Conservation (phyloP, 2,329 filamentous ascomycete genomes). For the Pyrenophora seminiperda region DNA sequence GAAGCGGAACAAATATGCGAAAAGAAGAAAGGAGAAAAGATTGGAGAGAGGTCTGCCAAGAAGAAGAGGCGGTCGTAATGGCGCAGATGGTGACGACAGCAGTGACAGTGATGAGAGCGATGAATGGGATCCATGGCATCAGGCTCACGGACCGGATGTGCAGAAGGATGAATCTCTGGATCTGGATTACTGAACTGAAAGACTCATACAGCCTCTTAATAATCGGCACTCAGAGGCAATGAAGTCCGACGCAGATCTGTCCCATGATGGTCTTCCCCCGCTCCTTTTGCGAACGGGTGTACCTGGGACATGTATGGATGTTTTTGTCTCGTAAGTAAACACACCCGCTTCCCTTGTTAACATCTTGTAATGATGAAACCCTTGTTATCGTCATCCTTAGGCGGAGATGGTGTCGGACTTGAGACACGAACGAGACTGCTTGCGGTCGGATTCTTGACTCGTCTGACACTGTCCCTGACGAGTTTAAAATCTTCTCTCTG, state of each 20-base stretch:
- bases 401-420: conserved; percentile 59
- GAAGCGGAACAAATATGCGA: conserved; percentile 32
- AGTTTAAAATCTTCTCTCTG: conserved; percentile 48
- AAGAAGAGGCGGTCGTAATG: conserved; percentile 11
- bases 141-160: conserved; percentile 53
- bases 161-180: conserved; percentile 47
- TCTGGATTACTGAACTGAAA: conserved; percentile 54
- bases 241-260: not conserved
- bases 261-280: not conserved
- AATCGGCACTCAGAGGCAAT: not conserved
- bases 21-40: conserved; percentile 31
- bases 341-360: conserved; percentile 2
- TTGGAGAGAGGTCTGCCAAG: conserved; percentile 18
- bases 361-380: conserved; percentile 74
- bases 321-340: conserved; percentile 12
- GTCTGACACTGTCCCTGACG: conserved; percentile 34
- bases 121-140: conserved; percentile 52
- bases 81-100: conserved; percentile 24
- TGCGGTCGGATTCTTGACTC: conserved; percentile 30
- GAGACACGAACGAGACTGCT: conserved; percentile 29
- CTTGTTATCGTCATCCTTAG: conserved; percentile 97
- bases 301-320: not conserved
- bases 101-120: conserved; percentile 42
- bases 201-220: not conserved
- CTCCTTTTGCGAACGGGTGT: not conserved